phyloP scores from a whole-genome alignment of 176 grass and related monocot species.

The Phyllostachys edulis region DNA sequence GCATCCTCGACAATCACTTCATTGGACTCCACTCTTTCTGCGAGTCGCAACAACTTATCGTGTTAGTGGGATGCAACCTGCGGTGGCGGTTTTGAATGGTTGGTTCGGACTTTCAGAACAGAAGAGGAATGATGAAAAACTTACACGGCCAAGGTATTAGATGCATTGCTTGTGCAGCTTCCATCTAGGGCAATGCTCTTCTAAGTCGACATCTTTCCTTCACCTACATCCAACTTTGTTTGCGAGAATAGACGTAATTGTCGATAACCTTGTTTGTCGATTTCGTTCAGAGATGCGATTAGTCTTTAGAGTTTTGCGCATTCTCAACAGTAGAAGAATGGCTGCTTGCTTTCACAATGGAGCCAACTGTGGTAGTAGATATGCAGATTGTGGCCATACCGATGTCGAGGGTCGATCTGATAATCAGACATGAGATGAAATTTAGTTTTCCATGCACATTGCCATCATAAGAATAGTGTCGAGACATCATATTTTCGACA shows the following conservation, averaged over 20 bases:
- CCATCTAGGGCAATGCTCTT: constrained; percentile 56
- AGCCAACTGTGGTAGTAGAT: constrained; percentile 81
- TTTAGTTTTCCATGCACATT: constrained; percentile 9
- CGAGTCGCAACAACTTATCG: neutral
- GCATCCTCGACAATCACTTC: constrained; percentile 65
- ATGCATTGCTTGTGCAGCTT: constrained; percentile 75
- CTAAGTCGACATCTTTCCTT: constrained; percentile 65
- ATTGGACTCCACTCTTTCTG: constrained; percentile 82
- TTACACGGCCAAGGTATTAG: constrained; percentile 84
- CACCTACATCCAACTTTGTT: constrained; percentile 73
- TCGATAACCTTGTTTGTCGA: neutral
- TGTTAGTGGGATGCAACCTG: neutral
- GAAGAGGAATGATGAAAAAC: neutral
- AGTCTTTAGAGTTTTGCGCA: neutral
- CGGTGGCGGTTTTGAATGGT: neutral
- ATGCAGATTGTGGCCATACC: constrained; percentile 75
- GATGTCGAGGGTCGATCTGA: constrained; percentile 85
- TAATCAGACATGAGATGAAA: constrained; percentile 2
- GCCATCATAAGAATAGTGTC: neutral
- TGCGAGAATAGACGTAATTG: neutral
- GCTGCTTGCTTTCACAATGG: constrained; percentile 49
- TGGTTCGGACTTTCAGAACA: neutral
- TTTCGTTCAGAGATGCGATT: neutral
- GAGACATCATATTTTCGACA: neutral
- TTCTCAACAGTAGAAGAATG: constrained; percentile 84